Conservation (phyloP, 78 protist species). For the Dictyostelium purpureum region DNA sequence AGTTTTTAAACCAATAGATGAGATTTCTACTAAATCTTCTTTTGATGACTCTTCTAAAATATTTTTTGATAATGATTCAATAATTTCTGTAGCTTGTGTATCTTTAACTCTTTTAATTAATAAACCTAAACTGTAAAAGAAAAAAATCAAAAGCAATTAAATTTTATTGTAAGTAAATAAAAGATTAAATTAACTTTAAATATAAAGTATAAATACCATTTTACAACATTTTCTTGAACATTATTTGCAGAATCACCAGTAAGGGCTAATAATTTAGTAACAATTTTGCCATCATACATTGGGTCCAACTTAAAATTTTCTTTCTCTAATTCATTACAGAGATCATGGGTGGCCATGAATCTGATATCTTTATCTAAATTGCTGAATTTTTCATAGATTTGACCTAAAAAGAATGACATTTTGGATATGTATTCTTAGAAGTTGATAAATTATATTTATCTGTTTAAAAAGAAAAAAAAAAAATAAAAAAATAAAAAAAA, state of each 20-base stretch:
- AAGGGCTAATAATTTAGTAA: slow-evolving; percentile 28
- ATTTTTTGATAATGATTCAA: slow-evolving; percentile 33
- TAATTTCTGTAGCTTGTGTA: slow-evolving; percentile 39
- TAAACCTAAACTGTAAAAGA: slow-evolving; percentile 51
- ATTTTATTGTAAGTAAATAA: neutral
- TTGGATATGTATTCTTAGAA: neutral
- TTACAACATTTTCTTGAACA: slow-evolving; percentile 85
- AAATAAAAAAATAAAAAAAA: neutral
- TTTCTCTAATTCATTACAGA: slow-evolving; percentile 74
- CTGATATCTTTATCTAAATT: slow-evolving; percentile 82
- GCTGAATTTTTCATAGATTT: slow-evolving; percentile 53
- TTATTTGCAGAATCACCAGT: slow-evolving; percentile 71
- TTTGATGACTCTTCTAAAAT: slow-evolving; percentile 29
- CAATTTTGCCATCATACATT: slow-evolving; percentile 51
- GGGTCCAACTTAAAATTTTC: slow-evolving; percentile 81
- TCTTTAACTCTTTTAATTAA: slow-evolving; percentile 74
- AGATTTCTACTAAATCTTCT: slow-evolving; percentile 82
- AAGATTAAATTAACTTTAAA: too few relatives aligned
- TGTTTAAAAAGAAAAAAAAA: neutral
- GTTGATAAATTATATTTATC: neutral
- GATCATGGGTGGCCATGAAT: slow-evolving; percentile 85
- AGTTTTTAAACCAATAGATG: slow-evolving; percentile 76
- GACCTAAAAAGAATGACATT: slow-evolving; percentile 73
- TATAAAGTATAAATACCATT: slow-evolving; percentile 83
- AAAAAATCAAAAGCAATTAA: neutral